A percentile compares a stretch with the other conserved stretches of the same genome.
Evolutionary conservation across 164 flowering plant genomes (phyloP).

Genomic region (Brasenia schreberi): DNA sequence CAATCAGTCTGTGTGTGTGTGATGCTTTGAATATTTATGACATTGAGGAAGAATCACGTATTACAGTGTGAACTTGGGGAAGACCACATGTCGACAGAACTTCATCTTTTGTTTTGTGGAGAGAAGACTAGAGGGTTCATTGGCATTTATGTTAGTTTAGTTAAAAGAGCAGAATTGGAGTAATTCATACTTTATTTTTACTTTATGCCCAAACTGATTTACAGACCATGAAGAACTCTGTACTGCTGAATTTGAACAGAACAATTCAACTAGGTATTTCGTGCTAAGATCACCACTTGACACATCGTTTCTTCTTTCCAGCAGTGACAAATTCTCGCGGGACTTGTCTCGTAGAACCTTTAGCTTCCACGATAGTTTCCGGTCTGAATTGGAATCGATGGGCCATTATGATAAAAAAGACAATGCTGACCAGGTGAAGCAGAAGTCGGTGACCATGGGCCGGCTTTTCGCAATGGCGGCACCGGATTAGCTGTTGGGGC

Average conservation of each 20-base stretch:
- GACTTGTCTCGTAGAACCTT: not conserved
- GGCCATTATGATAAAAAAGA: not conserved
- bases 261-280: not conserved
- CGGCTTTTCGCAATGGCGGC: constrained; percentile 40
- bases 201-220: not conserved
- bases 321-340: not conserved
- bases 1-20: too few relatives aligned
- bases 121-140: too few relatives aligned
- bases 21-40: too few relatives aligned
- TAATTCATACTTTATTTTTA: too few relatives aligned
- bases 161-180: too few relatives aligned
- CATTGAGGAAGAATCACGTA: too few relatives aligned
- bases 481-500: constrained; percentile 64
- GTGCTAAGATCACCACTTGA: not conserved
- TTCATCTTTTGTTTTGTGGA: too few relatives aligned
- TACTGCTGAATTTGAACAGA: not conserved
- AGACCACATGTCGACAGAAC: too few relatives aligned
- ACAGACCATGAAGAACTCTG: not conserved
- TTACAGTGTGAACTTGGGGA: too few relatives aligned
- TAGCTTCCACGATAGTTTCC: not conserved
- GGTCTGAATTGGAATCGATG: not conserved
- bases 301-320: not conserved
- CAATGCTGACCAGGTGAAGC: not conserved
- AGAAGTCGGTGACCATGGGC: constrained; percentile 15
- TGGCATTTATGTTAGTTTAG: too few relatives aligned